Percentiles rank a stretch among this genome's conserved stretches.
These are phyloP conservation scores for Suillus weaverae DNA, from an alignment of 768 basidiomycete species.

Conservation along the genomic window DNA sequence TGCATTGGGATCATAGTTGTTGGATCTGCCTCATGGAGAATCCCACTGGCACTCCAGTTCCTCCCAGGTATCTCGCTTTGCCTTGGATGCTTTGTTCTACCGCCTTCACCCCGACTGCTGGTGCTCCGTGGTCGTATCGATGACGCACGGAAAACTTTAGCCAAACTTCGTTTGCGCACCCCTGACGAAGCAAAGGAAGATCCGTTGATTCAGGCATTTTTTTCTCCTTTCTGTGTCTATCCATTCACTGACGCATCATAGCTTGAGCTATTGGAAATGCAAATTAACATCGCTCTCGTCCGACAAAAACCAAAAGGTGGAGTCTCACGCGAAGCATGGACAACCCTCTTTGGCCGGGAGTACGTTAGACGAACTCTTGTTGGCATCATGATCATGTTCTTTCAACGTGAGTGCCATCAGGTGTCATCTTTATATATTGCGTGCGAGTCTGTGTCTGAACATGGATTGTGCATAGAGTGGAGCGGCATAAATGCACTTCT, in stretches of 20 bases:
- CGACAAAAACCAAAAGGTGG: slow-evolving; percentile 31
- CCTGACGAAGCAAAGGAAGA: slow-evolving; percentile 49
- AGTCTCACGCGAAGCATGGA: slow-evolving; percentile 48
- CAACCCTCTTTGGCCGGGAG: slow-evolving; percentile 49
- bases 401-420: slow-evolving; percentile 56
- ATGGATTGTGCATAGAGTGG: slow-evolving; percentile 57
- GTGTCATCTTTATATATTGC: slow-evolving; percentile 21
- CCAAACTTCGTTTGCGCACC: slow-evolving; percentile 48
- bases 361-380: slow-evolving; percentile 65
- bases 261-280: slow-evolving; percentile 80
- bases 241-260: slow-evolving; percentile 24
- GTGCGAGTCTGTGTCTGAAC: background rate
- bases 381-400: slow-evolving; percentile 76
- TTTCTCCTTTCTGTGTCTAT: background rate
- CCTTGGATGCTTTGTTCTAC: slow-evolving; percentile 53
- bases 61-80: slow-evolving; percentile 67
- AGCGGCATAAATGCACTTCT: slow-evolving; percentile 83
- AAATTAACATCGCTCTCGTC: slow-evolving; percentile 59
- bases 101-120: slow-evolving; percentile 50
- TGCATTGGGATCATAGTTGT: slow-evolving; percentile 40
- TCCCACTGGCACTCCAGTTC: slow-evolving; percentile 72
- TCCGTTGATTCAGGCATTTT: slow-evolving; percentile 48
- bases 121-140: slow-evolving; percentile 49
- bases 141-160: slow-evolving; percentile 60
- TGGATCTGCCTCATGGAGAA: slow-evolving; percentile 70